Evolutionary conservation across 257 asterid species (phyloP).

Genomic region (Penstemon newberryi): DNA sequence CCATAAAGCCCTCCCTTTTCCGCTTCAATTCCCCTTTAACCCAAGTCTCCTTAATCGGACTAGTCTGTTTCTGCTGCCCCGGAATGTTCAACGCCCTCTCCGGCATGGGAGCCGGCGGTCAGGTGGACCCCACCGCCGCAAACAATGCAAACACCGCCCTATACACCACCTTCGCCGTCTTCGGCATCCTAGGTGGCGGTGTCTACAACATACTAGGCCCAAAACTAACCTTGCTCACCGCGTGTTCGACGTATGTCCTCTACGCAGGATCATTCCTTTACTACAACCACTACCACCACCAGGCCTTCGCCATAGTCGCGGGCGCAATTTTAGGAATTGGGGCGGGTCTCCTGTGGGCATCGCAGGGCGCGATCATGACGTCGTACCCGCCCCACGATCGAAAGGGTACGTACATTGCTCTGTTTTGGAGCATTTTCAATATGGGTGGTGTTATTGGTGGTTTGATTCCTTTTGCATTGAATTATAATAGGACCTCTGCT

Average conservation of each 20-base stretch:
- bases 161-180: constrained; percentile 84
- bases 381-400: constrained; percentile 85
- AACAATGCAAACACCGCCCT: constrained; percentile 99
- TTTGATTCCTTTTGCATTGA: constrained; percentile 63
- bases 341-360: constrained; percentile 91
- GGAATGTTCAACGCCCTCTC: constrained; percentile 98
- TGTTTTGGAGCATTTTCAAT: constrained; percentile 92
- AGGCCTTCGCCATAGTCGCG: constrained; percentile 72
- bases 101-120: constrained; percentile 99
- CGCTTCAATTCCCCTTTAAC: constrained; percentile 81
- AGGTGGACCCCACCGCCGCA: constrained; percentile 73
- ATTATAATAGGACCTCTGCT: constrained; percentile 54
- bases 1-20: constrained; percentile 33
- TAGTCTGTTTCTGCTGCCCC: constrained; percentile 94
- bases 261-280: constrained; percentile 86
- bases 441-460: constrained; percentile 97
- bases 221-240: constrained; percentile 53
- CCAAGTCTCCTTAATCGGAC: constrained; percentile 69
- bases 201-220: constrained; percentile 90
- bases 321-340: constrained; percentile 90
- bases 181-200: constrained; percentile 91
- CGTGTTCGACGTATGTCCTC: constrained; percentile 81
- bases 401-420: constrained; percentile 76
- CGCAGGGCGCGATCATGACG: constrained; percentile 96
- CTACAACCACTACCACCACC: constrained; percentile 77